Percentiles rank a stretch among this genome's conserved stretches.
These are phyloP conservation scores for Daldinia sp. DNA, from an alignment of 2,329 filamentous ascomycete genomes.

Conservation along the genomic window DNA sequence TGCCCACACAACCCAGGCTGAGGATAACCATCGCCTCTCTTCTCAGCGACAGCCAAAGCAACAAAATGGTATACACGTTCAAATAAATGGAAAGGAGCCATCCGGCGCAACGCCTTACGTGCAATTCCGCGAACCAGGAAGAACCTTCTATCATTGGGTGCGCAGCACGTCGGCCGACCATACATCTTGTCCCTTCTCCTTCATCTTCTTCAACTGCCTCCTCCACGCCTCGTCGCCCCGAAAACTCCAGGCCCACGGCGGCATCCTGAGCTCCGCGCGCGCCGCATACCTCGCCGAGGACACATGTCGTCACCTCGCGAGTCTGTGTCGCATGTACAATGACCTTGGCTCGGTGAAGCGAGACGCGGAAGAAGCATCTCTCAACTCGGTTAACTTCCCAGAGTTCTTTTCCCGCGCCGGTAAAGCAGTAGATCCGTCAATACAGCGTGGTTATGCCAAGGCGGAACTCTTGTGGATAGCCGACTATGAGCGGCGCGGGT, in stretches of 20 bases:
- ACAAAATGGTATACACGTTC: too few species aligned
- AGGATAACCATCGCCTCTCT: too few species aligned
- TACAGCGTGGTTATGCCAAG: neutral
- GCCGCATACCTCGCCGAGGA: neutral
- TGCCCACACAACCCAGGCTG: too few species aligned
- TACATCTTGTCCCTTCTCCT: constrained; percentile 34
- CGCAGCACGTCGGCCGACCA: constrained; percentile 36
- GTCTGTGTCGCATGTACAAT: neutral
- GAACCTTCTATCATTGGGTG: constrained; percentile 33
- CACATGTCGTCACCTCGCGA: neutral
- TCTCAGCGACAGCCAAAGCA: too few species aligned
- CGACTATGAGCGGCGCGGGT: neutral
- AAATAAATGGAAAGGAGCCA: too few species aligned
- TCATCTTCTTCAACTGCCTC: constrained; percentile 28
- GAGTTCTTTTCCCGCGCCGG: neutral
- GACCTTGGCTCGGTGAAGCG: neutral
- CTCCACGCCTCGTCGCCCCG: too few species aligned
- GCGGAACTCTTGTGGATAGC: neutral
- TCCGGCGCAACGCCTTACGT: too few species aligned
- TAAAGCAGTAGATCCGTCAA: too few species aligned
- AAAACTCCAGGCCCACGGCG: too few species aligned
- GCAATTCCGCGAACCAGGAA: neutral
- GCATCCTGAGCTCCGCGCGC: too few species aligned
- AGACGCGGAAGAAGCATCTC: neutral
- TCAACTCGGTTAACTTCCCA: neutral